Percentiles rank a stretch among this genome's conserved stretches.
Conservation (phyloP, 495 filamentous ascomycete species). For the Aspergillus nidulans region DNA sequence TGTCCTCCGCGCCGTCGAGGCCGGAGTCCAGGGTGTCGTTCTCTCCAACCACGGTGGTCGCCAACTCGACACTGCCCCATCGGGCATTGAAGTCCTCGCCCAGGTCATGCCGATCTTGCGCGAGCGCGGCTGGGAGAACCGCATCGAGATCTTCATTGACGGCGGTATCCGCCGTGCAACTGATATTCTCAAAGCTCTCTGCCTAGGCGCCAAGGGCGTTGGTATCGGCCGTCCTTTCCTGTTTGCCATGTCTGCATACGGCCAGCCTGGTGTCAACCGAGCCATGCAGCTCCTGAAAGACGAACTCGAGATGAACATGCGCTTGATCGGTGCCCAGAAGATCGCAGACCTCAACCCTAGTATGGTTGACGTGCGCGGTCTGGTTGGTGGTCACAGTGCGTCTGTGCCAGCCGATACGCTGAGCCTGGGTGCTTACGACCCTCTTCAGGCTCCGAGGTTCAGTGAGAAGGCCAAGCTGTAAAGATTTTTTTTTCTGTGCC, state of each 20-base stretch:
- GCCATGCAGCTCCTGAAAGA: conserved; percentile 96
- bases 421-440: conserved; percentile 58
- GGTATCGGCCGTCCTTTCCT: conserved; percentile 94
- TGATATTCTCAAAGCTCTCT: conserved; percentile 94
- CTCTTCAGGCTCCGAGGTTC: conserved; percentile 55
- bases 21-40: conserved; percentile 85
- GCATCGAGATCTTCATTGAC: conserved; percentile 88
- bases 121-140: conserved; percentile 72
- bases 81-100: conserved; percentile 87
- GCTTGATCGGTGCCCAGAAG: conserved; percentile 72
- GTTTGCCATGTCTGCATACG: conserved; percentile 94
- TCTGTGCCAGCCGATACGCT: conserved; percentile 67
- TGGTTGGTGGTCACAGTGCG: conserved; percentile 63
- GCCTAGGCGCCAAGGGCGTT: conserved; percentile 86
- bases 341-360: conserved; percentile 74
- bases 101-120: conserved; percentile 95
- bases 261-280: conserved; percentile 76
- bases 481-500: neutral
- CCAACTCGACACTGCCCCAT: conserved; percentile 91
- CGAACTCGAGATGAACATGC: conserved; percentile 99
- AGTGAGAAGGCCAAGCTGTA: conserved; percentile 57
- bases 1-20: conserved; percentile 77
- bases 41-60: conserved; percentile 95
- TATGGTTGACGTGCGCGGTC: conserved; percentile 69
- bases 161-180: conserved; percentile 87